phyloP scores from a whole-genome alignment of 2,329 filamentous ascomycete genomes.

The Venturia oleaginea region DNA sequence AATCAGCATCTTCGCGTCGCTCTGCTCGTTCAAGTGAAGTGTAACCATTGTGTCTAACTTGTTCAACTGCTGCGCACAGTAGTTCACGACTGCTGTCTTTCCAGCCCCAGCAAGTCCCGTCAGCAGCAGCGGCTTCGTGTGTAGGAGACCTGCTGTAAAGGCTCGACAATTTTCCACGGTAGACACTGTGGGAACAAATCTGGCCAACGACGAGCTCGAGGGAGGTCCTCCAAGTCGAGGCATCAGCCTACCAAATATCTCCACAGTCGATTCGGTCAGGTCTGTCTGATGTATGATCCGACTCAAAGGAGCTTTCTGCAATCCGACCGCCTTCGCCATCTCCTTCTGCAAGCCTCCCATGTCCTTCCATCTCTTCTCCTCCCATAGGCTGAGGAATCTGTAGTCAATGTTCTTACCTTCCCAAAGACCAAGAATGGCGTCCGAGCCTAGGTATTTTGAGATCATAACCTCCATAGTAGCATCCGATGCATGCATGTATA shows the following conservation, averaged over 20 bases:
- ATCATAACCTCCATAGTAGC: slow-evolving; percentile 65
- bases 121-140: slow-evolving; percentile 64
- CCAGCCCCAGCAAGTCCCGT: slow-evolving; percentile 78
- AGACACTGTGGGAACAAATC: slow-evolving; percentile 57
- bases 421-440: slow-evolving; percentile 58
- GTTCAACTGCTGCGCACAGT: slow-evolving; percentile 71
- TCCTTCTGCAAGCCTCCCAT: slow-evolving; percentile 13
- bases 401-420: slow-evolving; percentile 73
- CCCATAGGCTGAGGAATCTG: slow-evolving; percentile 59
- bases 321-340: neutral
- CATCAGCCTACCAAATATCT: slow-evolving; percentile 29
- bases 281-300: slow-evolving; percentile 12
- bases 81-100: slow-evolving; percentile 78
- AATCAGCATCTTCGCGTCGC: slow-evolving; percentile 91
- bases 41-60: slow-evolving; percentile 81
- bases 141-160: slow-evolving; percentile 60
- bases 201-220: slow-evolving; percentile 18
- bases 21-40: slow-evolving; percentile 94
- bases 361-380: slow-evolving; percentile 46
- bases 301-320: neutral
- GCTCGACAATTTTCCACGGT: slow-evolving; percentile 61
- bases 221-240: slow-evolving; percentile 28
- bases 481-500: slow-evolving; percentile 73
- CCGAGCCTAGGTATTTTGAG: slow-evolving; percentile 51
- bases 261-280: slow-evolving; percentile 25